Evolutionary conservation across 208 protist genomes (phyloP), one percentile per base, ranked within the genome.

Genomic region (Trypanosoma grayi): DNA sequence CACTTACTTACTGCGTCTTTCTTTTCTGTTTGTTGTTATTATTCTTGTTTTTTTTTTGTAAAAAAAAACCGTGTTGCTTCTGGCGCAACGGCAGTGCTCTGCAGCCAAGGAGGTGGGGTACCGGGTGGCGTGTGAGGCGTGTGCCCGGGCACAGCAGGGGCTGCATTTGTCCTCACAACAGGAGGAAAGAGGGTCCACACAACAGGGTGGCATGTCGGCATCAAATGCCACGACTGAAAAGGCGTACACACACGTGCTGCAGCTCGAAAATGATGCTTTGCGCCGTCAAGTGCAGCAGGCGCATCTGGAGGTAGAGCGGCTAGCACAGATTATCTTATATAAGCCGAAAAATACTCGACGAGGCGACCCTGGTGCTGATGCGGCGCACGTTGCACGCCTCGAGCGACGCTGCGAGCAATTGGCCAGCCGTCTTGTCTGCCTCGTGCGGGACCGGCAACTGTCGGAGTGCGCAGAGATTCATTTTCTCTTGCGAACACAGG

Each of bases 401-500:
- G 47, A 70, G 56, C 55, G 40, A 46, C 66, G 79, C 4, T 91
- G 84, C 59, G 62, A 73, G 37, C 54, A 69, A 0, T 56, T 91
- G 9, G 80, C 84, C 0, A 77, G 78, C 13, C 77, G 84, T 4
- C 60, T 91, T 16, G 46, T 85, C 10, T 33, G 60, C 13, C 43
- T 59, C 0, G 73, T 81, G 46, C 71, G 81, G 28, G 84, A 83
- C 37, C 54, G 63, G 14, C 80, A 91, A 64, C 45, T 80, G 25
- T 73, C 75, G 39, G 75, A 91, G 60, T 75, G 70, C n/a, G 58
- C 75, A 4, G 81, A 80, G 55, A 70, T 88, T 41, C 53, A 71
- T 31, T 86, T 88, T 69, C 73, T 92, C 3, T 68, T 88, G 13
- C 79, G 81, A 33, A 70, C 77, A 10, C 85, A 92, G 60, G 75